Conservation (phyloP, 2,329 filamentous ascomycete species). For the Dendrostoma leiphaemia region DNA sequence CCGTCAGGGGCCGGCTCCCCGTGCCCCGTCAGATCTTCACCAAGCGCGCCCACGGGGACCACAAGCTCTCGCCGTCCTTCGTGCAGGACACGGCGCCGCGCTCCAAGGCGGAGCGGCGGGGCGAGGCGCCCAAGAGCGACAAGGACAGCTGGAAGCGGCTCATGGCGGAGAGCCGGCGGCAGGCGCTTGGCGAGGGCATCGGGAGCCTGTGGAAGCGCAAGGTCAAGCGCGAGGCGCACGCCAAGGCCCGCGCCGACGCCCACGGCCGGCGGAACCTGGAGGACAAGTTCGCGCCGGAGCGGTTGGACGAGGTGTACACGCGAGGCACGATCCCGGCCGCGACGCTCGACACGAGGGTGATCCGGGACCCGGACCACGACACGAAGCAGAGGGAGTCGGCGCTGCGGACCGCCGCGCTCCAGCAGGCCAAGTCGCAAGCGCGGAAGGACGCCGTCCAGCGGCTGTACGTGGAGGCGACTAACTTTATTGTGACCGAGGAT, state of each 20-base stretch:
- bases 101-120: constrained; percentile 41
- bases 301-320: constrained; percentile 75
- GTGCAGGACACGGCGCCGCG: constrained; percentile 56
- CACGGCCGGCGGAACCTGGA: constrained; percentile 47
- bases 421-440: constrained; percentile 52
- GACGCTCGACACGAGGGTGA: constrained; percentile 46
- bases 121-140: constrained; percentile 34
- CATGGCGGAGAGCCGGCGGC: constrained; percentile 70
- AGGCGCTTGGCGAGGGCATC: constrained; percentile 71
- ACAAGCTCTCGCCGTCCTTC: constrained; percentile 63
- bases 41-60: constrained; percentile 44
- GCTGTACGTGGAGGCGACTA: constrained; percentile 83
- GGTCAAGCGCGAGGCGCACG: constrained; percentile 36
- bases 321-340: constrained; percentile 60
- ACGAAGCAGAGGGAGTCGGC: constrained; percentile 46
- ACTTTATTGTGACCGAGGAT: constrained; percentile 80
- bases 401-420: constrained; percentile 39
- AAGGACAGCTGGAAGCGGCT: constrained; percentile 63
- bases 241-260: constrained; percentile 37
- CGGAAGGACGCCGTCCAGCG: constrained; percentile 74
- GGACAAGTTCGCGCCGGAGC: constrained; percentile 62
- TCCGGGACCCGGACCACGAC: constrained; percentile 63
- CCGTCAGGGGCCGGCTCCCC: constrained; percentile 76
- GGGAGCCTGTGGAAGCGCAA: constrained; percentile 68
- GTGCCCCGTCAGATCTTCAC: constrained; percentile 79